These are phyloP conservation scores for Harringtonia lauricola DNA, from an alignment of 2,329 filamentous ascomycete species.

Conservation along the genomic window DNA sequence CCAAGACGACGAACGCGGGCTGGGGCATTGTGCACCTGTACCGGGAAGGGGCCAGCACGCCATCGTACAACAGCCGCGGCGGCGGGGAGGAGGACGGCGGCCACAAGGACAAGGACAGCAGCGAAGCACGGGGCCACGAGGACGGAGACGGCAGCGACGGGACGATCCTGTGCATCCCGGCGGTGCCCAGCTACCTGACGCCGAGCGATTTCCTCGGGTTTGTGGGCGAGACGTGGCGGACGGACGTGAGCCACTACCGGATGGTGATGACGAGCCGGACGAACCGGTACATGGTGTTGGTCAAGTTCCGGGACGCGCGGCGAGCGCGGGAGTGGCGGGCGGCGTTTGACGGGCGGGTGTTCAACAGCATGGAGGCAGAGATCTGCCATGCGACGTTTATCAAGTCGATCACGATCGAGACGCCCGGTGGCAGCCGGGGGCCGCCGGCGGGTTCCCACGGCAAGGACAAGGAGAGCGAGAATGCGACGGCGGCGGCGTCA, in stretches of 20 bases:
- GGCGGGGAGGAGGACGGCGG: no score
- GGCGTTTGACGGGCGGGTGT: constrained; percentile 86
- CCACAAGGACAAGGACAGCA: constrained; percentile 18
- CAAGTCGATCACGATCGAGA: constrained; percentile 79
- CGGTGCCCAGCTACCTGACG: constrained; percentile 88
- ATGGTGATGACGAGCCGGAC: constrained; percentile 84
- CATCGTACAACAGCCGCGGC: neutral
- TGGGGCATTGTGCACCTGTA: constrained; percentile 95
- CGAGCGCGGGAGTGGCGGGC: constrained; percentile 70
- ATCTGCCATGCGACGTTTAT: constrained; percentile 93
- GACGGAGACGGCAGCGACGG: constrained; percentile 41
- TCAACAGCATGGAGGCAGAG: constrained; percentile 89
- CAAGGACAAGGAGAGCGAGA: neutral
- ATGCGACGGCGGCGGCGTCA: constrained; percentile 14
- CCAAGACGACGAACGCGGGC: constrained; percentile 65
- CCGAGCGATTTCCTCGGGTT: constrained; percentile 86
- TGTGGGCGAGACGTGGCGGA: constrained; percentile 75
- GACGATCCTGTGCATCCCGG: constrained; percentile 84
- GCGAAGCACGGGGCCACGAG: no score
- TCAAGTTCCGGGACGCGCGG: constrained; percentile 76
- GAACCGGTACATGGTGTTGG: constrained; percentile 88
- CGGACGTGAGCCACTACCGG: constrained; percentile 83
- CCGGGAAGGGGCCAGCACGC: constrained; percentile 48
- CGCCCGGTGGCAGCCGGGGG: constrained; percentile 27
- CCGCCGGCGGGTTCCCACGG: neutral